Conservation (phyloP, 257 asterid genomes). For the Solanum sparsipilum region DNA sequence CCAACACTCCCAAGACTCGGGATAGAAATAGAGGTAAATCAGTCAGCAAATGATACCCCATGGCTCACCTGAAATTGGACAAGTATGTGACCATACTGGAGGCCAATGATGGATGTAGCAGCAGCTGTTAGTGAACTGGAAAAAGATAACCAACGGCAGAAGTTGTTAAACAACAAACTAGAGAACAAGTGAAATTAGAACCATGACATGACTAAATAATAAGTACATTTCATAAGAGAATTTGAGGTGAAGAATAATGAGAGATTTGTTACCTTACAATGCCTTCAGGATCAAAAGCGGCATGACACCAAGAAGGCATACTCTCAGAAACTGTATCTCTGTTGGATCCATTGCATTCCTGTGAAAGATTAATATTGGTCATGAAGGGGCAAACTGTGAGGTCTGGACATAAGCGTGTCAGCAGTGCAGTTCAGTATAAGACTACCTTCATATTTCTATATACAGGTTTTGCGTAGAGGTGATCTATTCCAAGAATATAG, state of each 20-base stretch:
- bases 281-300: conserved; percentile 94
- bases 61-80: conserved; percentile 48
- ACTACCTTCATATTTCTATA: conserved; percentile 68
- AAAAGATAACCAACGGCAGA: background rate
- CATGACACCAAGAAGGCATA: conserved; percentile 71
- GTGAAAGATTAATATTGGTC: background rate
- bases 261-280: conserved; percentile 50
- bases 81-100: conserved; percentile 75
- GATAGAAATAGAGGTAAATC: background rate
- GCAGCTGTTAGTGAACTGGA: conserved; percentile 75
- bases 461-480: conserved; percentile 63
- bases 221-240: background rate
- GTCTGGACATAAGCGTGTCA: background rate
- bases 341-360: conserved; percentile 57
- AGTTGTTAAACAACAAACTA: background rate
- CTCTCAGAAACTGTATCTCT: conserved; percentile 26
- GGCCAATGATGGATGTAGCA: conserved; percentile 68
- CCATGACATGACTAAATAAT: conserved; percentile 61
- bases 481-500: conserved; percentile 52
- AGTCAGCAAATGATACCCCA: background rate
- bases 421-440: background rate
- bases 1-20: background rate
- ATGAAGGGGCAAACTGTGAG: background rate
- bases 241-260: background rate
- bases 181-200: conserved; percentile 14